Conservation (phyloP, 371 early-diverging fungal genomes). For the Cokeromyces recurvatus region DNA sequence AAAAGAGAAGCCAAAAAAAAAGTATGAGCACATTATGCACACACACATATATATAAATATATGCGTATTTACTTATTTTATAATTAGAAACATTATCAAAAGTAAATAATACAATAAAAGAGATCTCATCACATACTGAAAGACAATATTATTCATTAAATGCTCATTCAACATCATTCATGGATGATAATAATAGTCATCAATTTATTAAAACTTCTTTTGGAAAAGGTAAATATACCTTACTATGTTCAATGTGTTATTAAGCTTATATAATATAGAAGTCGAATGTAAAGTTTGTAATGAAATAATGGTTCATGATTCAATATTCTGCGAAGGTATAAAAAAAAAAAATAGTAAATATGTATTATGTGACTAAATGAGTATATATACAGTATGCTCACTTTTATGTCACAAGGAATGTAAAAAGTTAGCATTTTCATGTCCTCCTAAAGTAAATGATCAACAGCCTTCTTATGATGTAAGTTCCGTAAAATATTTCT, state of each 20-base stretch:
- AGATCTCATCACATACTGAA: too few species aligned
- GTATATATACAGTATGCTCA: constrained; percentile 25
- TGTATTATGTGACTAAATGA: not conserved
- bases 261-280: constrained; percentile 4
- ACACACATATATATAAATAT: not conserved
- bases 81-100: not conserved
- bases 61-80: too few species aligned
- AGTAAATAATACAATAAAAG: not conserved
- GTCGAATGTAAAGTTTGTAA: constrained; percentile 42
- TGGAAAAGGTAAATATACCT: constrained; percentile 28
- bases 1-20: constrained; percentile 2
- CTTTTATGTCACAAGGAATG: constrained; percentile 40
- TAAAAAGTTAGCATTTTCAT: constrained; percentile 34
- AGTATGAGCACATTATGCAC: too few species aligned
- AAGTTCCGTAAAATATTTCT: not conserved
- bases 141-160: constrained; percentile 1
- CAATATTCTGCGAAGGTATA: constrained; percentile 35
- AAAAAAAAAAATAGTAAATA: not conserved
- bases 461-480: constrained; percentile 47
- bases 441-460: constrained; percentile 41
- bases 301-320: constrained; percentile 18
- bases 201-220: constrained; percentile 33
- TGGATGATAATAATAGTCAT: constrained; percentile 28
- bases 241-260: not conserved
- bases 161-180: not conserved